Percentiles rank a stretch among this genome's conserved stretches.
Evolutionary conservation across 257 asterid genomes (phyloP).

Genomic region (Primulina eburnea): DNA sequence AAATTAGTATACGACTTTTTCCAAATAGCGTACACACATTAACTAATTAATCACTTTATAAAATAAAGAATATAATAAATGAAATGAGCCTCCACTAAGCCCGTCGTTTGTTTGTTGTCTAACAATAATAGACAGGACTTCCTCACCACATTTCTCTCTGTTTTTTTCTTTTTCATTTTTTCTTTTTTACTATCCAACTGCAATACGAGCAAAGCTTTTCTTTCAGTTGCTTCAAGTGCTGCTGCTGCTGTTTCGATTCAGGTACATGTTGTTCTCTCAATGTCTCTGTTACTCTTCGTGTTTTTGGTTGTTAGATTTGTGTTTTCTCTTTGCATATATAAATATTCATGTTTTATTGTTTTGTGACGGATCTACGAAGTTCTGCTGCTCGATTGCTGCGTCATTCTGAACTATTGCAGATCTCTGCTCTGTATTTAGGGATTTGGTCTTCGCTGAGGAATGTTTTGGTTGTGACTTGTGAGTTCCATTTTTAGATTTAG

Average conservation of each 20-base stretch:
- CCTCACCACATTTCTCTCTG: not conserved
- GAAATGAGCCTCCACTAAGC: not conserved
- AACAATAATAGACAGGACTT: not conserved
- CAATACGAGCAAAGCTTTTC: not conserved
- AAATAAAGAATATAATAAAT: too few species aligned
- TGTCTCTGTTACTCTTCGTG: not conserved
- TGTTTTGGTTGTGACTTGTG: not conserved
- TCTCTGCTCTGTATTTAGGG: not conserved
- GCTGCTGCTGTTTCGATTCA: not conserved
- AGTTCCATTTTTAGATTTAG: not conserved
- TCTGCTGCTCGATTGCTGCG: not conserved
- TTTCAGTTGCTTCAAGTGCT: not conserved
- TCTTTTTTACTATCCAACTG: not conserved
- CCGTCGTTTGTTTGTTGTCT: not conserved
- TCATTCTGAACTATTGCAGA: not conserved
- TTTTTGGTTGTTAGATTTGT: not conserved
- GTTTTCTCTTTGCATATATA: too few species aligned
- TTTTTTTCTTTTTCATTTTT: too few species aligned
- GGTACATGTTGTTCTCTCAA: not conserved
- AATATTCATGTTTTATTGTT: not conserved
- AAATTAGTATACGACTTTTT: too few species aligned
- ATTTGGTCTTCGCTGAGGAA: not conserved
- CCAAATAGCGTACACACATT: not conserved
- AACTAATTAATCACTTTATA: not conserved
- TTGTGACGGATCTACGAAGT: constrained; percentile 29